Evolutionary conservation across 2,329 filamentous ascomycete species (phyloP), one percentile per base, ranked within the genome.

Genomic region (Didymosphaeria variabile): DNA sequence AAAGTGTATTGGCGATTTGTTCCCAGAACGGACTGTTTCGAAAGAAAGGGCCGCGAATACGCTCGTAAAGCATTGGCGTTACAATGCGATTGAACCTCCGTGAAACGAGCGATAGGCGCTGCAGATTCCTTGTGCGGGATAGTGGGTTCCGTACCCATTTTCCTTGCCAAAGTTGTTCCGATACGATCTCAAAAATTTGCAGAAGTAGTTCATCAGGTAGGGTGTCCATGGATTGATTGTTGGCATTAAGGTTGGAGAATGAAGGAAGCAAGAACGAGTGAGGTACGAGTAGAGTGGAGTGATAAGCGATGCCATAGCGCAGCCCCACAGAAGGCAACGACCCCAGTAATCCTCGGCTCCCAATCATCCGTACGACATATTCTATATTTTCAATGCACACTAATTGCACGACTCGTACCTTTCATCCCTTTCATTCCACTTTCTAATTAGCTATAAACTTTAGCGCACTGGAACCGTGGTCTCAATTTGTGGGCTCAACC

Each of bases 1-100:
- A 31, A 13, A 49, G 23, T 31, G 46, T 49, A 17, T 31, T 10
- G 12, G 13, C 23, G 29, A 49, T 49, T 2, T 31, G 23, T 17
- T 23, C 4, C 46, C 46, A 49, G 23, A 49, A 49, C 9, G 46
- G 46, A 5, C 2, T 26, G 17, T 23, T 10, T n/a, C 15, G 17
- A 13, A 49, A n/a, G 5, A 31, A 15, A 8, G 46, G 10, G 32
- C 46, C 46, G 17, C 23, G 23, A 31, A 49, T 31, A 5, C 31
- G 23, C 8, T 49, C 46, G 23, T 49, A 49, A 17, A 49, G 23
- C 23, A 49, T 23, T 10, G 46, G 46, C 5, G 46, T 49, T 10
- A 49, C 46, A 2, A 49, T 49, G 23, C 46, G 46, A 31, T 49
- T 31, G 26, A 49, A 49, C 31, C 29, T 49, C 15, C 46, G 46